phyloP scores from a whole-genome alignment of 1,139 yeast genomes.

The Kodamaea alishanica region DNA sequence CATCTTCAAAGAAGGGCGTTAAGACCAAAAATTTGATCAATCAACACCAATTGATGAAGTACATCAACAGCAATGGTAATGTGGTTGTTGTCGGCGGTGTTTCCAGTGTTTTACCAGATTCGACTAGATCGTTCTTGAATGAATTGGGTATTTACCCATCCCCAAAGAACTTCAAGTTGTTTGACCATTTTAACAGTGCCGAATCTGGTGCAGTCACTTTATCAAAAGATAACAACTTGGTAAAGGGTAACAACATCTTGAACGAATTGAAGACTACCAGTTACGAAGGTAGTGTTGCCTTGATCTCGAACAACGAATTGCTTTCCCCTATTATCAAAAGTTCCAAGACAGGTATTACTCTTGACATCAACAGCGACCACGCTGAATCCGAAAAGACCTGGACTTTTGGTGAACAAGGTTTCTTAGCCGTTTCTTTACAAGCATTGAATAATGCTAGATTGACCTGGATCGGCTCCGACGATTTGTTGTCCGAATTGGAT shows the following conservation, averaged over 20 bases:
- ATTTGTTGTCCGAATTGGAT: constrained; percentile 48
- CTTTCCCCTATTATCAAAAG: constrained; percentile 71
- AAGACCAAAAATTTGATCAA: constrained; percentile 29
- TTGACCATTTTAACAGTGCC: constrained; percentile 59
- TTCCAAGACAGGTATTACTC: constrained; percentile 63
- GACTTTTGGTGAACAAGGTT: constrained; percentile 83
- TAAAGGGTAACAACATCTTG: constrained; percentile 21
- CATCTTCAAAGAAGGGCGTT: constrained; percentile 36
- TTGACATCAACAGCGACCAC: constrained; percentile 35
- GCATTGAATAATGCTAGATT: constrained; percentile 76
- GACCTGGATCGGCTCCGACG: constrained; percentile 72
- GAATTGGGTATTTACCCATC: constrained; percentile 84
- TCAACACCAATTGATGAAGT: constrained; percentile 39
- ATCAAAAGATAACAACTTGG: constrained; percentile 23
- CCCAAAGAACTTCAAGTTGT: constrained; percentile 64
- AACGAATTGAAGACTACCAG: constrained; percentile 15
- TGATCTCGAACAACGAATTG: constrained; percentile 49
- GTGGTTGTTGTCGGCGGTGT: constrained; percentile 57
- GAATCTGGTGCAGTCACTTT: constrained; percentile 24
- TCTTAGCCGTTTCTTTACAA: constrained; percentile 77
- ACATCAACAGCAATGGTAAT: constrained; percentile 68
- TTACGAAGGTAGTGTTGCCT: constrained; percentile 42
- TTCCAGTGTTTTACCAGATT: constrained; percentile 52
- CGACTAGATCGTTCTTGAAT: constrained; percentile 62
- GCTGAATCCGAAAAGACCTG: constrained; percentile 52